phyloP scores from a whole-genome alignment of 1,139 yeast species.

The Magnusiomyces magnusii region DNA sequence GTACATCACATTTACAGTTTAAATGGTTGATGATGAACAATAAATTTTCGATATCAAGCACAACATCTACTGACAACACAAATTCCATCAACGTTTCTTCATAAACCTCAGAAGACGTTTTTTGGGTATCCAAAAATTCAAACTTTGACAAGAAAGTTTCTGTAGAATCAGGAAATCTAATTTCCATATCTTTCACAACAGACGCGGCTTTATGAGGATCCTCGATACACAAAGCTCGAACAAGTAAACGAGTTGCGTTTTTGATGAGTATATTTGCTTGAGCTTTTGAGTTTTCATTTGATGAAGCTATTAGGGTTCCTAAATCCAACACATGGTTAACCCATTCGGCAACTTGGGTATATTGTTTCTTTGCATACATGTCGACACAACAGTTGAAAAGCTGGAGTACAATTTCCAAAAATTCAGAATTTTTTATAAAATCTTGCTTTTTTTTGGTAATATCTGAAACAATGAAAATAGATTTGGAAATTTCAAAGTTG shows the following conservation, averaged over 20 bases:
- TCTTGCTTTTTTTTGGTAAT: neutral
- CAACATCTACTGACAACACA: constrained; percentile 13
- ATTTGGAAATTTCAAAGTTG: constrained; percentile 1
- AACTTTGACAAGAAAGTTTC: constrained; percentile 16
- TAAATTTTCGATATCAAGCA: constrained; percentile 13
- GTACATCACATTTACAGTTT: constrained; percentile 13
- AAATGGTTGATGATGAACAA: constrained; percentile 16
- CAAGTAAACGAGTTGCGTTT: constrained; percentile 13
- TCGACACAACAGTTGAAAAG: constrained; percentile 16
- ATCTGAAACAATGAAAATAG: neutral
- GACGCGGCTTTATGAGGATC: constrained; percentile 13
- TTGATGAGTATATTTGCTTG: constrained; percentile 1
- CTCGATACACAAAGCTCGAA: constrained; percentile 13
- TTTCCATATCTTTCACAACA: constrained; percentile 16
- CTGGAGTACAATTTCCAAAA: constrained; percentile 8
- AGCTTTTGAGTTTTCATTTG: neutral
- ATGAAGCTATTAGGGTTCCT: neutral
- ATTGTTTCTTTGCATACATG: constrained; percentile 6
- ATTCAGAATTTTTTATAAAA: neutral
- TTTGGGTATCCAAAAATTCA: constrained; percentile 15
- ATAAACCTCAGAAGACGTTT: constrained; percentile 9
- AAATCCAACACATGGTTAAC: constrained; percentile 9
- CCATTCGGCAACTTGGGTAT: constrained; percentile 11
- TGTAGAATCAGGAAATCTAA: constrained; percentile 14
- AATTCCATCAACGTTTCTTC: constrained; percentile 16